These are phyloP conservation scores for Zygoascus ofunaensis DNA, from an alignment of 805 yeast species.

Conservation along the genomic window DNA sequence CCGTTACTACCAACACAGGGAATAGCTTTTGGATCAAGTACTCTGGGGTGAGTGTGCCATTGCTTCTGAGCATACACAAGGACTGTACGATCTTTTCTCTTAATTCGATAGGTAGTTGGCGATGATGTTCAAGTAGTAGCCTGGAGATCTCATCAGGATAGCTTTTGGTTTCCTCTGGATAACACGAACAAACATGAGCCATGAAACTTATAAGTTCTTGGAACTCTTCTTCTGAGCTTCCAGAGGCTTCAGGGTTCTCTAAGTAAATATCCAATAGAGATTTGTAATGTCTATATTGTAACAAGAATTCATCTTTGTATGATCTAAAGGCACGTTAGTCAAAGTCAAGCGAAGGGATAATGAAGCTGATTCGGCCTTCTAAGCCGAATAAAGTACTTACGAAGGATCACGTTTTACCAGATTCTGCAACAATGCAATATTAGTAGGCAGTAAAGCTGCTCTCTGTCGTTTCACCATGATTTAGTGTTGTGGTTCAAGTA, in stretches of 20 bases:
- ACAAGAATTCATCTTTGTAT: constrained; percentile 85
- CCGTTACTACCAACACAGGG: constrained; percentile 63
- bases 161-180: constrained; percentile 75
- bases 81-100: constrained; percentile 88
- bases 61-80: constrained; percentile 82
- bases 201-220: constrained; percentile 82
- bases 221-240: constrained; percentile 52
- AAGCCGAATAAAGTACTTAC: constrained; percentile 11
- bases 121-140: constrained; percentile 65
- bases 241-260: constrained; percentile 54
- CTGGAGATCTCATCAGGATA: constrained; percentile 76
- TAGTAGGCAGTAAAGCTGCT: constrained; percentile 88
- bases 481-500: neutral
- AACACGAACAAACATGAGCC: constrained; percentile 84
- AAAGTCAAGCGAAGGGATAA: neutral
- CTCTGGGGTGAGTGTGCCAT: constrained; percentile 70
- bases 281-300: constrained; percentile 88
- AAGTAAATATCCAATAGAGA: constrained; percentile 81
- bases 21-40: constrained; percentile 75
- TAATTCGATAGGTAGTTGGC: constrained; percentile 71
- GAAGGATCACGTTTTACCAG: constrained; percentile 89
- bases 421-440: constrained; percentile 84
- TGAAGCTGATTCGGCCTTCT: neutral
- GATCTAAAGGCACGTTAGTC: constrained; percentile 33
- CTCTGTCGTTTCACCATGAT: constrained; percentile 78